Evolutionary conservation across 768 basidiomycete genomes (phyloP), one percentile per base, ranked within the genome.

Genomic region (Russula ochroleuca): DNA sequence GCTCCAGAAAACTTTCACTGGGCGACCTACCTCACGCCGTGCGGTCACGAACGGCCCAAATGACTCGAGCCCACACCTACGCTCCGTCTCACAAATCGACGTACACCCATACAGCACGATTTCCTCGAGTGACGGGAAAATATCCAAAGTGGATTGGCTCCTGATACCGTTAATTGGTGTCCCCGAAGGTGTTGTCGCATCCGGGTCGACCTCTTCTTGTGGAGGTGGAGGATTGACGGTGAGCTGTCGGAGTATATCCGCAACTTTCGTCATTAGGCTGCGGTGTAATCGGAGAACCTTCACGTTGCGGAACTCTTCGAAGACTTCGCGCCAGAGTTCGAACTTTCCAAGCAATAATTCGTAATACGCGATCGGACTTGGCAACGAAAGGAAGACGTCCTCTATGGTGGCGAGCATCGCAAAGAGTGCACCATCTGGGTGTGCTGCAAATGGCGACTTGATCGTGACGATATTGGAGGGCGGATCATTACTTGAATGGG

Each of bases 21-120:
- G 41, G 33, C 56, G 41, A 17, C 62, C 62, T 2, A 21, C 62
- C 14, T 5, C 33, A 9, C 38, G 4, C 8, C 62, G 57, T 23
- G 57, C 62, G 9, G 15, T 6, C 21, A 47, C 11, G 17, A 53
- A 45, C n/a, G 15, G 43, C 15, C 5, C 15, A 33, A 64, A 63
- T 19, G 35, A 1, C 28, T 7, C 23, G 17, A 45, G 28, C 11
- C n/a, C 1, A 14, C 4, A 35, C 37, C 8, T 19, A 47, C 5
- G 7, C 2, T 2, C 2, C 31, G 6, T n/a, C 9, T 28, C 15
- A 2, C n/a, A 2, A 28, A 49, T n/a, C 4, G 19, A 3, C 5
- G 0, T 1, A 4, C 1, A 6, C 17, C 4, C 1, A 17, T 13
- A 13, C 23, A 59, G 17, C 37, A 48, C 37, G 10, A 64, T 50